These are phyloP conservation scores for Wallacemonas collosoma DNA, from an alignment of 208 protist genomes.

Conservation along the genomic window DNA sequence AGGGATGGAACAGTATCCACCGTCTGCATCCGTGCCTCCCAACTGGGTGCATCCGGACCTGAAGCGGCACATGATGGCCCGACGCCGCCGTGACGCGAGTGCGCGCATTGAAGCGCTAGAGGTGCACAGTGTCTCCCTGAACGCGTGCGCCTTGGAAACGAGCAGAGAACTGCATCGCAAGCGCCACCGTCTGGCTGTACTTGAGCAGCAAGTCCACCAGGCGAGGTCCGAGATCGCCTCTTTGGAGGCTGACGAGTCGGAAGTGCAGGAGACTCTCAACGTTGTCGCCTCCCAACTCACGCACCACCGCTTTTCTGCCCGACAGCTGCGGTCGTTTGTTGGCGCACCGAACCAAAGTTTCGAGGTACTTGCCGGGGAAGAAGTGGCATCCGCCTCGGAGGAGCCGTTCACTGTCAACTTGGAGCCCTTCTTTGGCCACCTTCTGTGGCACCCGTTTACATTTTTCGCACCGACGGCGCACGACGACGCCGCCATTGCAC, in stretches of 20 bases:
- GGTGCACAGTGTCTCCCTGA: slow-evolving; percentile 10
- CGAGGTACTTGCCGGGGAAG: slow-evolving; percentile 13
- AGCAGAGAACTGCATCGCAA: slow-evolving; percentile 7
- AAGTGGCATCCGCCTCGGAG: background rate
- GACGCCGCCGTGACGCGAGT: slow-evolving; percentile 2
- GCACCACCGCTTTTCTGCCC: background rate
- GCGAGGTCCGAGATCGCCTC: slow-evolving; percentile 20
- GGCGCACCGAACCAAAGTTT: slow-evolving; percentile 17
- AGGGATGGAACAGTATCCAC: background rate
- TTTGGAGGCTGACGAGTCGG: slow-evolving; percentile 8
- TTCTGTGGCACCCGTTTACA: slow-evolving; percentile 7
- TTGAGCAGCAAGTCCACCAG: slow-evolving; percentile 26
- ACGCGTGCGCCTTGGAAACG: slow-evolving; percentile 19
- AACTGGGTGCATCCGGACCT: slow-evolving; percentile 78
- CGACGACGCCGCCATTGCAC: background rate
- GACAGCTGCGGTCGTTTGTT: background rate
- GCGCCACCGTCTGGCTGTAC: background rate
- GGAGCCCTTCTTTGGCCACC: slow-evolving; percentile 15
- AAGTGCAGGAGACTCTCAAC: slow-evolving; percentile 15
- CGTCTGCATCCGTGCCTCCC: slow-evolving; percentile 25
- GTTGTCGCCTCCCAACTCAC: slow-evolving; percentile 1
- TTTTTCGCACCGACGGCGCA: background rate
- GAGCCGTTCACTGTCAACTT: slow-evolving; percentile 15
- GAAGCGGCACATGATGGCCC: slow-evolving; percentile 36
- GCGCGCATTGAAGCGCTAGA: slow-evolving; percentile 40